Evolutionary conservation across 2,329 filamentous ascomycete species (phyloP).

Genomic region (Epicoccum sorghinum): DNA sequence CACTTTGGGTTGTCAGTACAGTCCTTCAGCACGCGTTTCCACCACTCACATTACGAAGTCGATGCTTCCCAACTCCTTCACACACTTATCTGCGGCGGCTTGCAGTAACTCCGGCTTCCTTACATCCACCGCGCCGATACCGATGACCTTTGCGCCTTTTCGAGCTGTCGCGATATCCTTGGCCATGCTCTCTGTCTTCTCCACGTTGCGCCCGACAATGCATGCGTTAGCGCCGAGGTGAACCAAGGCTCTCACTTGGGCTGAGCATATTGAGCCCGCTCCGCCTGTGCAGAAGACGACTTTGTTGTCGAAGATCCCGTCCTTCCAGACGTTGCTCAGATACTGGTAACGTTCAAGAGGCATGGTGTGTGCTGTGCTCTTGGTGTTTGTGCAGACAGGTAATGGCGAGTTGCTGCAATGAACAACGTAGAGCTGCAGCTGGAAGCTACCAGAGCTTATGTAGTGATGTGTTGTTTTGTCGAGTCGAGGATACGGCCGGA

Average conservation of each 20-base stretch:
- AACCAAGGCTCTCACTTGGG: conserved; percentile 89
- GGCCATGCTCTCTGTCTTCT: conserved; percentile 84
- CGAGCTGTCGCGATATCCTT: conserved; percentile 81
- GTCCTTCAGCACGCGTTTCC: not conserved
- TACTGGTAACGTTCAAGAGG: conserved; percentile 74
- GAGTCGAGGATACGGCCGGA: conserved; percentile 31
- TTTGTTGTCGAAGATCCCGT: conserved; percentile 86
- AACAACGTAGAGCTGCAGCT: too few relatives aligned
- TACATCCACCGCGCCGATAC: conserved; percentile 77
- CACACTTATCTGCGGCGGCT: conserved; percentile 78
- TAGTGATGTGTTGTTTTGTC: conserved; percentile 16
- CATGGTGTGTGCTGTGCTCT: conserved; percentile 58
- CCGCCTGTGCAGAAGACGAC: conserved; percentile 96
- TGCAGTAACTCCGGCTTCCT: conserved; percentile 69
- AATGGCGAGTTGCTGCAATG: not conserved
- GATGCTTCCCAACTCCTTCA: conserved; percentile 81
- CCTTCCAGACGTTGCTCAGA: conserved; percentile 81
- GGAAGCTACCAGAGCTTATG: not conserved
- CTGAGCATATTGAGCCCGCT: conserved; percentile 90
- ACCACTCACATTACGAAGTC: conserved; percentile 84
- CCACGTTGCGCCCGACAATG: conserved; percentile 87
- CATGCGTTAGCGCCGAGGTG: conserved; percentile 90
- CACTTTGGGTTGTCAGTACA: conserved; percentile 58
- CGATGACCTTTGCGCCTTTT: conserved; percentile 80
- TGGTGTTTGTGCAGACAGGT: not conserved